These are phyloP conservation scores for Globisporangium camurandrum DNA, from an alignment of 352 stramenopile species.

Conservation along the genomic window DNA sequence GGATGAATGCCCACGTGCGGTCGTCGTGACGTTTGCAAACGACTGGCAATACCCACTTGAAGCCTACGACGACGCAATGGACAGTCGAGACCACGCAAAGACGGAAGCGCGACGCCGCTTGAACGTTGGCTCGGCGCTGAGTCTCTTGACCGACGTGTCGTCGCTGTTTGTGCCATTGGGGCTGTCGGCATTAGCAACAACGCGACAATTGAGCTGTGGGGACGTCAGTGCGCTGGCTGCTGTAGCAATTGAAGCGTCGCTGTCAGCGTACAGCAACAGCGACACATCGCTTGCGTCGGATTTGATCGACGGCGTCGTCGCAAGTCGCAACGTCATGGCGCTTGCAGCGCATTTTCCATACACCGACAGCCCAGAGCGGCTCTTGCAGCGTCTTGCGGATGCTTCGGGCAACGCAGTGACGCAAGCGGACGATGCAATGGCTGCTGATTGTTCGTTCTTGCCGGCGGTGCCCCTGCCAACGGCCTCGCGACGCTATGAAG, in stretches of 20 bases:
- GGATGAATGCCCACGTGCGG: constrained; percentile 60
- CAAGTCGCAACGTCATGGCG: constrained; percentile 53
- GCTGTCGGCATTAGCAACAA: constrained; percentile 15
- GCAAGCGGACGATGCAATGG: neutral
- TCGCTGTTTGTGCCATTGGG: constrained; percentile 35
- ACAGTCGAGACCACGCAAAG: constrained; percentile 49
- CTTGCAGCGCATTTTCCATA: constrained; percentile 39
- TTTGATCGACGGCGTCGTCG: constrained; percentile 35
- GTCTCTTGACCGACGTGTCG: constrained; percentile 47
- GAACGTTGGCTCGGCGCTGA: constrained; percentile 60
- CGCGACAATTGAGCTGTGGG: constrained; percentile 17
- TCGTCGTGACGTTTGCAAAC: constrained; percentile 52
- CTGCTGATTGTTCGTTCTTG: constrained; percentile 26
- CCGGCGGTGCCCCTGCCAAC: constrained; percentile 13
- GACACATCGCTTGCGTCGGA: constrained; percentile 21
- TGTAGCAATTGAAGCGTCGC: constrained; percentile 39
- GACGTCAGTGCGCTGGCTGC: constrained; percentile 29
- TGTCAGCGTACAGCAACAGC: constrained; percentile 34
- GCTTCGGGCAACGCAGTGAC: constrained; percentile 13
- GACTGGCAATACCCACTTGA: constrained; percentile 65
- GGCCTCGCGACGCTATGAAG: constrained; percentile 1
- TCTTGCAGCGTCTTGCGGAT: constrained; percentile 23
- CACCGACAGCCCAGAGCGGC: constrained; percentile 15
- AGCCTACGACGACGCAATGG: constrained; percentile 24
- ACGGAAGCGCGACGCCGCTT: constrained; percentile 43